phyloP scores from a whole-genome alignment of 805 yeast species.

The Teunomyces pallodes region DNA sequence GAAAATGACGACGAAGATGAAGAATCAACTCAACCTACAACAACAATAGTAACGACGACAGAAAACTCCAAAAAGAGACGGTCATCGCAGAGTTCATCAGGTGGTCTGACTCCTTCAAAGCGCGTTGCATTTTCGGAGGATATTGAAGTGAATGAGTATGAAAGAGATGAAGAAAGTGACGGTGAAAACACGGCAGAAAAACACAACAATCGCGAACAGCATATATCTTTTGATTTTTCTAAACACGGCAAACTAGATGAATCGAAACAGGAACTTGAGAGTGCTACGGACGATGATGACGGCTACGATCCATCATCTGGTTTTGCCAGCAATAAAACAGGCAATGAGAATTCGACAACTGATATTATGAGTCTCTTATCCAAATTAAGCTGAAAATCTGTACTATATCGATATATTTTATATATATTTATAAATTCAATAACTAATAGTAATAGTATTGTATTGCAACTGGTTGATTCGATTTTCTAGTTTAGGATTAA shows the following conservation, averaged over 20 bases:
- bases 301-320: slow-evolving; percentile 20
- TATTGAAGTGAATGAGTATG: slow-evolving; percentile 40
- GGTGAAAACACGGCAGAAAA: slow-evolving; percentile 14
- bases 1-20: slow-evolving; percentile 17
- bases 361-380: slow-evolving; percentile 35
- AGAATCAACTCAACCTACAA: slow-evolving; percentile 6
- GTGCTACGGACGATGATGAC: slow-evolving; percentile 9
- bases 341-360: slow-evolving; percentile 5
- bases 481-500: slow-evolving; percentile 6
- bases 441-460: too few relatives aligned
- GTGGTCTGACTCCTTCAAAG: slow-evolving; percentile 26
- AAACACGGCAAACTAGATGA: slow-evolving; percentile 32
- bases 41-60: neutral
- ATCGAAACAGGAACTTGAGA: slow-evolving; percentile 25
- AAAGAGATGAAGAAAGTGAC: slow-evolving; percentile 33
- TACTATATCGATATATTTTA: neutral
- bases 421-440: too few relatives aligned
- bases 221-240: slow-evolving; percentile 14
- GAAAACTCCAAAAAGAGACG: slow-evolving; percentile 13
- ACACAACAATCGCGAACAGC: slow-evolving; percentile 10
- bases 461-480: too few relatives aligned
- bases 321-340: slow-evolving; percentile 8
- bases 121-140: slow-evolving; percentile 44
- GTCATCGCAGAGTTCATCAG: slow-evolving; percentile 22
- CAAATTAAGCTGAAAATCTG: slow-evolving; percentile 20